Base-by-base conservation (phyloP, 2,329 filamentous ascomycete species). In the Neonectria ditissima region DNA sequence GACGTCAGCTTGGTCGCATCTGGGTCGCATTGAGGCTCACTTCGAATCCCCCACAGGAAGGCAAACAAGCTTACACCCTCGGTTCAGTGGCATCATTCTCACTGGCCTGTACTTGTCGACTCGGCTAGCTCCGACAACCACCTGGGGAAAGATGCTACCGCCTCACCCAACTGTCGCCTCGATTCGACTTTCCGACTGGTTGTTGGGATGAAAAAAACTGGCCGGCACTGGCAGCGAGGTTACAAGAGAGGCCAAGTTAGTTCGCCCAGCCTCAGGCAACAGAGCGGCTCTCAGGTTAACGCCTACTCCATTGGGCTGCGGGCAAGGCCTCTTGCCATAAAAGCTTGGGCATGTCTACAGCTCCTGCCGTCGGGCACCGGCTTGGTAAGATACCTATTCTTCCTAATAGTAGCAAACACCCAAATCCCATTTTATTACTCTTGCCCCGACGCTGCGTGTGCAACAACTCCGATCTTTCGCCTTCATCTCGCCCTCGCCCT, bases 21-120 rank as follows among this genome's bases (percentile, higher is more conserved):
- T 62, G 20, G 63, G 58, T 32, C 26, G 66, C 65, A 63, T 69
- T 20, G 30, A 41, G 55, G 59, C 51, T 47, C 63, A 24, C 32
- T 32, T 59, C 34, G n/a, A 50, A 39, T 28, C 22, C 41, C 59
- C 52, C 53, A 41, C 48, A 54, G 14, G 50, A 39, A 57, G 53
- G 54, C 62, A 50, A n/a, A 13, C 13, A 39, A 39, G 44, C 48
- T 45, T 43, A 45, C 39, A 16, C 50, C 57, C 32, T 43, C 37
- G 28, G 43, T 18, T 18, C 24, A 22, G 30, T 8, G n/a, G 13
- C 16, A 57, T 26, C 53, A 43, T 34, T 22, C 53, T 55, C 43
- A 65, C 44, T 65, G 62, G 58, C 44, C 32, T 10, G 30, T 52
- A 32, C 26, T 5, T 13, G 11, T n/a, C 22, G 14, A 24, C 20